Conservation (phyloP, 179 eudicot genomes). For the Spinacia oleracea region DNA sequence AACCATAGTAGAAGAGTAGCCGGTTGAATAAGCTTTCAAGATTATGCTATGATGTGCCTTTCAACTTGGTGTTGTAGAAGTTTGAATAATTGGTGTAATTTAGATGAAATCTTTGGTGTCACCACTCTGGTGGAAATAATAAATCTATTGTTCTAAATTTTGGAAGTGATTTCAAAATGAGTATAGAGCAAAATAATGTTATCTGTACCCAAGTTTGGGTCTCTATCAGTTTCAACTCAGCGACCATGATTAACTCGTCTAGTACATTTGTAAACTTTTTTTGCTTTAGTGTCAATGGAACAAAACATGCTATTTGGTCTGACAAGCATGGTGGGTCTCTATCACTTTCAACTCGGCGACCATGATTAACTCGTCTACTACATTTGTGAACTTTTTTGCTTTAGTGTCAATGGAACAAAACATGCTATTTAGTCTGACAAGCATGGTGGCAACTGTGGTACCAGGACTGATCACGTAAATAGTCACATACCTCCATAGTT, state of each 20-base stretch:
- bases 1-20: not conserved
- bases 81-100: not conserved
- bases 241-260: too few relatives aligned
- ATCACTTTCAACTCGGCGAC: not conserved
- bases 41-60: not conserved
- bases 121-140: too few relatives aligned
- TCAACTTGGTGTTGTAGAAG: not conserved
- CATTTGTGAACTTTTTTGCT: too few relatives aligned
- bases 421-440: slow-evolving; percentile 29
- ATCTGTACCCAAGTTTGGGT: not conserved
- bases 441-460: slow-evolving; percentile 37
- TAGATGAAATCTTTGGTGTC: too few relatives aligned
- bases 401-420: not conserved
- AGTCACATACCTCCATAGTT: not conserved
- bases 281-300: not conserved
- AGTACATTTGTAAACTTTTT: too few relatives aligned
- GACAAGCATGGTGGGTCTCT: slow-evolving; percentile 42
- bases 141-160: not conserved
- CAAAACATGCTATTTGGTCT: slow-evolving; percentile 24
- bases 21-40: not conserved
- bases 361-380: too few relatives aligned
- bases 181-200: not conserved
- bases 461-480: slow-evolving; percentile 32
- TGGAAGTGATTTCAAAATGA: not conserved
- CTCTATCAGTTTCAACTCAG: not conserved